Conservation (phyloP, 2,329 filamentous ascomycete genomes). For the Colletotrichum musicola region DNA sequence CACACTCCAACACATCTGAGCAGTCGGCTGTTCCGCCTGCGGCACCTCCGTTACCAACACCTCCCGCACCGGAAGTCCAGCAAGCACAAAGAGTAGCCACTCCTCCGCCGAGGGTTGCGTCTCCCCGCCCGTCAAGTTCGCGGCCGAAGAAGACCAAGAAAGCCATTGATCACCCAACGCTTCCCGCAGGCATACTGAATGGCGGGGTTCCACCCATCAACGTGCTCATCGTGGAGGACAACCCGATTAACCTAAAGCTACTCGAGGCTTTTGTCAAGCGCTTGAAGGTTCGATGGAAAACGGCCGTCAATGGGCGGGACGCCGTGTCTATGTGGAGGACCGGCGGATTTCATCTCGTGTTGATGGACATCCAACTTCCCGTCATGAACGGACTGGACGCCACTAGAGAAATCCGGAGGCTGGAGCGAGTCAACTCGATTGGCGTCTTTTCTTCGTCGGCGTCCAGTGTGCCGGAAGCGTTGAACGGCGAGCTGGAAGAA, state of each 20-base stretch:
- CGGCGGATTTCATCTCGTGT: constrained; percentile 93
- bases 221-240: constrained; percentile 97
- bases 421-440: constrained; percentile 92
- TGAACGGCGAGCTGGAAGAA: constrained; percentile 63
- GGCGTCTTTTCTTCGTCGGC: constrained; percentile 84
- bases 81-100: constrained; percentile 67
- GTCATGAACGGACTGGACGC: constrained; percentile 97
- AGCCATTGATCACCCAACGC: constrained; percentile 54
- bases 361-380: constrained; percentile 98
- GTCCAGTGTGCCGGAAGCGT: constrained; percentile 59
- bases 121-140: constrained; percentile 61
- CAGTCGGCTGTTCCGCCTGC: constrained; percentile 58
- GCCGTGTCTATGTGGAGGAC: constrained; percentile 93
- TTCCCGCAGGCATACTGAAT: constrained; percentile 78
- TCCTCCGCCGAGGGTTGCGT: constrained; percentile 60
- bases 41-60: constrained; percentile 64
- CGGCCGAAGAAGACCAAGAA: constrained; percentile 68
- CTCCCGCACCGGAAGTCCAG: constrained; percentile 64
- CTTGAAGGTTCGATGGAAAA: constrained; percentile 95
- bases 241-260: constrained; percentile 95
- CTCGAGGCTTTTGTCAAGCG: constrained; percentile 96
- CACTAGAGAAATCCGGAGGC: constrained; percentile 90
- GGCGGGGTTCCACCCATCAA: constrained; percentile 94
- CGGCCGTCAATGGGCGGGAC: constrained; percentile 94
- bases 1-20: constrained; percentile 71